Evolutionary conservation across 768 basidiomycete species (phyloP).

Genomic region (Naganishia friedmannii): DNA sequence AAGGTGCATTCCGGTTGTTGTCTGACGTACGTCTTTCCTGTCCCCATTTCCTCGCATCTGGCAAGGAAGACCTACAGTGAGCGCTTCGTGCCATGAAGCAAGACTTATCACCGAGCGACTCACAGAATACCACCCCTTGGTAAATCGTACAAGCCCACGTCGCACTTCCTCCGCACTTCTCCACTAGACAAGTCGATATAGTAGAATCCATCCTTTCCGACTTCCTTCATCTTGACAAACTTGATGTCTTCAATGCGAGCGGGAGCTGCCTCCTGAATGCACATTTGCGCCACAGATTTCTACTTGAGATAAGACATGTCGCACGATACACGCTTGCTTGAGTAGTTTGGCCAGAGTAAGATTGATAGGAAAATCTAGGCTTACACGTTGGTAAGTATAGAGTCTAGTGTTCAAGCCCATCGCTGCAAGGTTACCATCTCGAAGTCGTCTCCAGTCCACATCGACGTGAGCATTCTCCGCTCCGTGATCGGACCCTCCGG

Average conservation of each 20-base stretch:
- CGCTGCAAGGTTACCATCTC: not conserved
- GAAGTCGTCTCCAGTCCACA: not conserved
- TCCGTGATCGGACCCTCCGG: not conserved
- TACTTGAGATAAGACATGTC: not conserved
- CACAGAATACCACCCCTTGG: constrained; percentile 46
- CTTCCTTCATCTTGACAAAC: constrained; percentile 38
- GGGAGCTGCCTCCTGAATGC: constrained; percentile 3
- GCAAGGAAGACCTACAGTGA: not conserved
- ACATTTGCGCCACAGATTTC: constrained; percentile 24
- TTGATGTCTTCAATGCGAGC: constrained; percentile 31
- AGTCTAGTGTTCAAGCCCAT: constrained; percentile 3
- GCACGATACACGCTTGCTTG: not conserved
- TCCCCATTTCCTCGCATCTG: constrained; percentile 53
- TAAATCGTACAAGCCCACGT: constrained; percentile 41
- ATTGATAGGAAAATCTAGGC: not conserved
- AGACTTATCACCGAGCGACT: constrained; percentile 25
- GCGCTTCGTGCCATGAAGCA: too few species aligned
- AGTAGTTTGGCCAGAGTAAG: too few species aligned
- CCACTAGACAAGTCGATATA: constrained; percentile 38
- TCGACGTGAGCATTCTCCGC: too few species aligned
- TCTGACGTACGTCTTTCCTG: constrained; percentile 44
- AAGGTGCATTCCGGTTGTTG: not conserved
- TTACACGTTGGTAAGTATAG: constrained; percentile 23
- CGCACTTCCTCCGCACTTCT: constrained; percentile 38
- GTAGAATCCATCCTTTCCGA: constrained; percentile 34